Conservation (phyloP, 805 yeast genomes). For the Ogataea polymorpha region DNA sequence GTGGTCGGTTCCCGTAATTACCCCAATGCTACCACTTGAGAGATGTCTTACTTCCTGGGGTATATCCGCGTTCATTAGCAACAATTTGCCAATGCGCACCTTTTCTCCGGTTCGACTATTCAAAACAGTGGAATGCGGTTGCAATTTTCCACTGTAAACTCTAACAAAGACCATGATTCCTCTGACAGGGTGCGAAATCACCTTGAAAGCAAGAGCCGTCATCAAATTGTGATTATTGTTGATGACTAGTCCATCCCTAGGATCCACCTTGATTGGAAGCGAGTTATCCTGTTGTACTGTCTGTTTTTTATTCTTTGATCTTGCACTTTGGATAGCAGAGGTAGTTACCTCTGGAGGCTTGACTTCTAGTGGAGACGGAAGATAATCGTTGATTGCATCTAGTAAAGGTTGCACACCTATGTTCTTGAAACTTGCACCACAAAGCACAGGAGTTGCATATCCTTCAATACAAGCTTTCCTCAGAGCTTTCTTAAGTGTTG, state of each 20-base stretch:
- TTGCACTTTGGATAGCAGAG: conserved; percentile 17
- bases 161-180: conserved; percentile 84
- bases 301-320: conserved; percentile 16
- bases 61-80: conserved; percentile 84
- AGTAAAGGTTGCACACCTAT: conserved; percentile 93
- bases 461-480: conserved; percentile 58
- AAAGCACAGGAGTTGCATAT: conserved; percentile 71
- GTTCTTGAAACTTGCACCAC: conserved; percentile 90
- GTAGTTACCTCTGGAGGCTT: conserved; percentile 49
- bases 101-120: conserved; percentile 70
- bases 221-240: conserved; percentile 59
- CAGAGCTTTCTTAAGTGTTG: conserved; percentile 55
- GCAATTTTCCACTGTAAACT: conserved; percentile 79
- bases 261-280: conserved; percentile 38
- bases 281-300: conserved; percentile 13
- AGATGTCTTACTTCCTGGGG: conserved; percentile 69
- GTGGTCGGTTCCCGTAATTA: conserved; percentile 69
- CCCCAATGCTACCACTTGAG: conserved; percentile 85
- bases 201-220: conserved; percentile 88
- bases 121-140: conserved; percentile 56
- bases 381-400: conserved; percentile 73
- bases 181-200: conserved; percentile 76
- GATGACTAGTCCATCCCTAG: conserved; percentile 46
- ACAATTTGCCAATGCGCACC: conserved; percentile 62
- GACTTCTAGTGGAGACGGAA: conserved; percentile 79